phyloP scores from a whole-genome alignment of 2,329 filamentous ascomycete genomes.

The Neonectria punicea region DNA sequence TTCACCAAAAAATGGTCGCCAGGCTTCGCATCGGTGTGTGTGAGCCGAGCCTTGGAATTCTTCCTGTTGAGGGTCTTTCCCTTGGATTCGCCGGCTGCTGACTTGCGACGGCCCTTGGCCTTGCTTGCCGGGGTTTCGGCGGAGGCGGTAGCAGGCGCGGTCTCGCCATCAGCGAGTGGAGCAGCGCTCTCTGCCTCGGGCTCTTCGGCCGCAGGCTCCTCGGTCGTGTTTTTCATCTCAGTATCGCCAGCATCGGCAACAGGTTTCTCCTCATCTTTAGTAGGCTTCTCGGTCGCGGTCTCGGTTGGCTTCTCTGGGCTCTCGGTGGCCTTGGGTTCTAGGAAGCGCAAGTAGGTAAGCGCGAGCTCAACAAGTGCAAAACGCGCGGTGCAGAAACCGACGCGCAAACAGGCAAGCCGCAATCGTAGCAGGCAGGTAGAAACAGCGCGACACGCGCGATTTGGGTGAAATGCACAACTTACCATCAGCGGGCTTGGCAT shows the following conservation, averaged over 20 bases:
- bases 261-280: constrained; percentile 40
- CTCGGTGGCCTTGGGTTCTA: constrained; percentile 44
- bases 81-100: constrained; percentile 73
- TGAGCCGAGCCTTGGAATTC: constrained; percentile 77
- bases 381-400: constrained; percentile 33
- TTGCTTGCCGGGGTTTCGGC: constrained; percentile 47
- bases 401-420: constrained; percentile 26
- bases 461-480: constrained; percentile 32
- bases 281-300: constrained; percentile 43
- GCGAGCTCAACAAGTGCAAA: constrained; percentile 31
- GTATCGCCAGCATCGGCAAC: constrained; percentile 52
- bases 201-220: constrained; percentile 45
- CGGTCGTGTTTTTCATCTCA: constrained; percentile 62
- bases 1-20: constrained; percentile 93
- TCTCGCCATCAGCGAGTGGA: constrained; percentile 41
- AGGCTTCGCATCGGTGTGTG: constrained; percentile 82
- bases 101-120: constrained; percentile 76
- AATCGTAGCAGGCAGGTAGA: background rate
- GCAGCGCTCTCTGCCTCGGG: constrained; percentile 42
- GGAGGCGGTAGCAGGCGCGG: constrained; percentile 39
- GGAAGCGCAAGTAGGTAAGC: constrained; percentile 42
- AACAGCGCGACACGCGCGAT: constrained; percentile 16
- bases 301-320: constrained; percentile 46
- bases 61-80: constrained; percentile 87
- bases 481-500: constrained; percentile 47